Conservation (phyloP, 2,329 filamentous ascomycete species). For the Teratosphaeria zuluensis region DNA sequence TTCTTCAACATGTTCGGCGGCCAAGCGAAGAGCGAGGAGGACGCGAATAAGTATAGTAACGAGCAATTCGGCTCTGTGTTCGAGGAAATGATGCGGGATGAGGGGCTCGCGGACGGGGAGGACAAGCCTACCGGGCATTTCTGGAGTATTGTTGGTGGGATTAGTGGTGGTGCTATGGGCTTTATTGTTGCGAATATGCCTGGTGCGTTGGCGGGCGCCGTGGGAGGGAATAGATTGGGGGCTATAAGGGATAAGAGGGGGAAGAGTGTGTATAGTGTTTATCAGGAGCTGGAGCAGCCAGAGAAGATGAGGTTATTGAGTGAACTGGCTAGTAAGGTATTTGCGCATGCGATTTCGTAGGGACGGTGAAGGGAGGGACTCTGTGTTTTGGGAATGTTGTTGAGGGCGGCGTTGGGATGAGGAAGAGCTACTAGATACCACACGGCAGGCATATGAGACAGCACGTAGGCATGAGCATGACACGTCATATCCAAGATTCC, state of each 20-base stretch:
- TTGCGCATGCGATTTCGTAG: slow-evolving; percentile 62
- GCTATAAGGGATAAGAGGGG: slow-evolving; percentile 80
- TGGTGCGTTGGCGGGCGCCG: slow-evolving; percentile 77
- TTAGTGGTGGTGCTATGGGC: slow-evolving; percentile 81
- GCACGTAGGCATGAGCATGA: not conserved
- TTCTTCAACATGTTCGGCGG: slow-evolving; percentile 50
- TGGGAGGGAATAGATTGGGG: slow-evolving; percentile 86
- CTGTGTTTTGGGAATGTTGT: not conserved
- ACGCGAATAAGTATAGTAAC: slow-evolving; percentile 45
- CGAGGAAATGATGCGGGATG: slow-evolving; percentile 45
- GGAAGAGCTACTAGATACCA: not conserved
- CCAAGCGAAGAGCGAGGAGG: slow-evolving; percentile 36
- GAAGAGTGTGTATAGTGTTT: slow-evolving; percentile 91
- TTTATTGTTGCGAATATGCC: slow-evolving; percentile 94
- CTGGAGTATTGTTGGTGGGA: slow-evolving; percentile 75
- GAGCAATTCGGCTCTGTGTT: slow-evolving; percentile 72
- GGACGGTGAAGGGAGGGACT: too few relatives aligned
- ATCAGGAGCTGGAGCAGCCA: slow-evolving; percentile 73
- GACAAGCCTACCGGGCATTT: slow-evolving; percentile 60
- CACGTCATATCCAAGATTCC: not conserved
- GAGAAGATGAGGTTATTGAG: slow-evolving; percentile 74
- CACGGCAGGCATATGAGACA: not conserved
- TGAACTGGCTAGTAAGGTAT: slow-evolving; percentile 77
- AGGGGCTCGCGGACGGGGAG: slow-evolving; percentile 60
- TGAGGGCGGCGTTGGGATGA: not conserved